A percentile compares a stretch with the other conserved stretches of the same genome.
Evolutionary conservation across 2,329 filamentous ascomycete species (phyloP).

Genomic region (Alternaria sp.): DNA sequence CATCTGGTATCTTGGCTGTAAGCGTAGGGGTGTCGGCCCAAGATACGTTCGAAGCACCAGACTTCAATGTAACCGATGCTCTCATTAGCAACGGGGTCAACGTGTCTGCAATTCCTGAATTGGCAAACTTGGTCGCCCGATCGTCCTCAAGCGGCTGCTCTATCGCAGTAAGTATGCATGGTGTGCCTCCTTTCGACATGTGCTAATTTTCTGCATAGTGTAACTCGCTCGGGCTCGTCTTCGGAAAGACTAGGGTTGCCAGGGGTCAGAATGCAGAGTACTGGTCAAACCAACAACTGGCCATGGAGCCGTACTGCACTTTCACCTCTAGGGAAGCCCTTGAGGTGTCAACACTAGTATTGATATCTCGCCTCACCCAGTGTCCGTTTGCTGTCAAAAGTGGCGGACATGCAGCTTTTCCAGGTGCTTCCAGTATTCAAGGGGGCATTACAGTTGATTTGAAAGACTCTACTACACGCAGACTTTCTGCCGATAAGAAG

Average conservation of each 20-base stretch:
- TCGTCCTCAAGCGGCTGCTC: neutral
- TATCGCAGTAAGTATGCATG: neutral
- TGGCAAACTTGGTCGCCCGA: neutral
- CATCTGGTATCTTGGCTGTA: neutral
- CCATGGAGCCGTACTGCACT: neutral
- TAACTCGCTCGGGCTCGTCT: neutral
- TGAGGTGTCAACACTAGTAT: neutral
- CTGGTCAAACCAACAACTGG: neutral
- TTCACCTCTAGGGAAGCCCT: neutral
- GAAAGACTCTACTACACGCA: neutral
- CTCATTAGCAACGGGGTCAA: neutral
- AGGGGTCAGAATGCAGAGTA: neutral
- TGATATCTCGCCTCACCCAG: neutral
- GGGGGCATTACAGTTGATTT: neutral
- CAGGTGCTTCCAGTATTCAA: neutral
- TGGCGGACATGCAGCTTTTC: neutral
- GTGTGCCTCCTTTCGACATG: fast-evolving
- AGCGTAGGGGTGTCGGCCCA: neutral
- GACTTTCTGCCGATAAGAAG: too few species aligned
- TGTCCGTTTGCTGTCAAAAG: neutral
- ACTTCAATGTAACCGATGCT: neutral
- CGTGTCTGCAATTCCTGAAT: neutral
- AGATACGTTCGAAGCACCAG: neutral
- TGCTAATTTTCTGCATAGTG: neutral
- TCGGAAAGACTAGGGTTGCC: neutral